Evolutionary conservation across 352 stramenopile genomes (phyloP).

Genomic region (Globisporangium carolinianum): DNA sequence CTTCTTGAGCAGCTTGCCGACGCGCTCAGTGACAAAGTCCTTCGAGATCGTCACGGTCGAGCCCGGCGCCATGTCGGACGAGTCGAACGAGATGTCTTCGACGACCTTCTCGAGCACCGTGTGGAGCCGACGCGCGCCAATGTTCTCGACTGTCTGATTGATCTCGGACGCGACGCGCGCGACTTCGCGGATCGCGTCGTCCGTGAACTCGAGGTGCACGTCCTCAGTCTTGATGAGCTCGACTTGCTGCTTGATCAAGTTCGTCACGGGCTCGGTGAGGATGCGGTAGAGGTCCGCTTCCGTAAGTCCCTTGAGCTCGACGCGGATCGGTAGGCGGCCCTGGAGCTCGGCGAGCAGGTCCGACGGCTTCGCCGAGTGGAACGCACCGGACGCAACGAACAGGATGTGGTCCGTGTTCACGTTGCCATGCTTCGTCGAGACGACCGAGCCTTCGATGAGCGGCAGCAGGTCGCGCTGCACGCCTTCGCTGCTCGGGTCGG

Average conservation of each 20-base stretch:
- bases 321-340: constrained; percentile 96
- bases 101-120: constrained; percentile 98
- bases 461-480: constrained; percentile 98
- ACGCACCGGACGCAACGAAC: constrained; percentile 97
- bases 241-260: constrained; percentile 97
- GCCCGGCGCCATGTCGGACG: constrained; percentile 85
- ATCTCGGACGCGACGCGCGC: constrained; percentile 92
- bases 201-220: constrained; percentile 93
- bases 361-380: constrained; percentile 97
- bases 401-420: constrained; percentile 99
- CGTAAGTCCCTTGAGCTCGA: constrained; percentile 98
- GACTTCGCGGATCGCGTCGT: constrained; percentile 97
- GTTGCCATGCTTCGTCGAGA: constrained; percentile 98
- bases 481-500: constrained; percentile 96
- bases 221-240: constrained; percentile 97
- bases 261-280: constrained; percentile 98
- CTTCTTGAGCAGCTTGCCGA: constrained; percentile 93
- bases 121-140: constrained; percentile 96
- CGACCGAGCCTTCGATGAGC: constrained; percentile 97
- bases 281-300: constrained; percentile 99
- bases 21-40: constrained; percentile 90
- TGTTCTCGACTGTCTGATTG: constrained; percentile 98
- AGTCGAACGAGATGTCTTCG: constrained; percentile 98
- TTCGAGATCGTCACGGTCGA: constrained; percentile 90
- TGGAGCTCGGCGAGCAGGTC: constrained; percentile 98